Evolutionary conservation across 257 asterid genomes (phyloP).

Genomic region (Scutellaria barbata): DNA sequence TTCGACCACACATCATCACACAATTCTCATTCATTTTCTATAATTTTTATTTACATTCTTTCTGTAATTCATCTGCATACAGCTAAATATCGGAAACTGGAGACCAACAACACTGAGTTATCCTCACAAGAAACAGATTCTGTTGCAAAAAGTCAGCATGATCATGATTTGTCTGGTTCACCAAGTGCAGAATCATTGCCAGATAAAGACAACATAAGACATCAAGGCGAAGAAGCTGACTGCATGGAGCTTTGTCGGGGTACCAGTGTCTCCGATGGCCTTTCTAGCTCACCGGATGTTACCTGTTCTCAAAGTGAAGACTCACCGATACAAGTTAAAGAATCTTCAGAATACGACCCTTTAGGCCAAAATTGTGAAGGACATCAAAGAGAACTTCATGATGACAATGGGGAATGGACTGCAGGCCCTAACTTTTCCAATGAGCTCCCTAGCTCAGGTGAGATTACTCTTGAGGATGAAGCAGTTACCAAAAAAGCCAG

Average conservation of each 20-base stretch:
- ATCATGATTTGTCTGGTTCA: slow-evolving; percentile 38
- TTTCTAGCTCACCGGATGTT: slow-evolving; percentile 43
- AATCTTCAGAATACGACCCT: slow-evolving; percentile 29
- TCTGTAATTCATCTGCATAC: slow-evolving; percentile 32
- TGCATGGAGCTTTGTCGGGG: slow-evolving; percentile 36
- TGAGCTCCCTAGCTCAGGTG: slow-evolving; percentile 51
- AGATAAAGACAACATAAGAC: slow-evolving; percentile 29
- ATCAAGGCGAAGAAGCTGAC: slow-evolving; percentile 29
- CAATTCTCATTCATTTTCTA: not conserved
- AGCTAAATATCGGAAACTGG: slow-evolving; percentile 65
- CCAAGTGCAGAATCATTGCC: slow-evolving; percentile 37
- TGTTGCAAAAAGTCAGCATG: slow-evolving; percentile 27
- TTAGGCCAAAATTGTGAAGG: slow-evolving; percentile 33
- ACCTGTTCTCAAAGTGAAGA: slow-evolving; percentile 36
- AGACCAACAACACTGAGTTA: slow-evolving; percentile 31
- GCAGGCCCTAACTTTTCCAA: slow-evolving; percentile 45
- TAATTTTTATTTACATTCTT: slow-evolving; percentile 20
- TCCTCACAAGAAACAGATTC: slow-evolving; percentile 38
- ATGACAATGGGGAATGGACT: slow-evolving; percentile 26
- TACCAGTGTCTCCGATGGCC: slow-evolving; percentile 35
- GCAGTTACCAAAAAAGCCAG: slow-evolving; percentile 26
- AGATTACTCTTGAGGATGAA: slow-evolving; percentile 40
- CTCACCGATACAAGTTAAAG: slow-evolving; percentile 28
- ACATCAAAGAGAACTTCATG: slow-evolving; percentile 32
- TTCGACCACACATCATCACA: not conserved